Percentiles rank a stretch among this genome's conserved stretches.
Evolutionary conservation across 139 green algal species (phyloP).

Genomic region (Coelastrella sp.): DNA sequence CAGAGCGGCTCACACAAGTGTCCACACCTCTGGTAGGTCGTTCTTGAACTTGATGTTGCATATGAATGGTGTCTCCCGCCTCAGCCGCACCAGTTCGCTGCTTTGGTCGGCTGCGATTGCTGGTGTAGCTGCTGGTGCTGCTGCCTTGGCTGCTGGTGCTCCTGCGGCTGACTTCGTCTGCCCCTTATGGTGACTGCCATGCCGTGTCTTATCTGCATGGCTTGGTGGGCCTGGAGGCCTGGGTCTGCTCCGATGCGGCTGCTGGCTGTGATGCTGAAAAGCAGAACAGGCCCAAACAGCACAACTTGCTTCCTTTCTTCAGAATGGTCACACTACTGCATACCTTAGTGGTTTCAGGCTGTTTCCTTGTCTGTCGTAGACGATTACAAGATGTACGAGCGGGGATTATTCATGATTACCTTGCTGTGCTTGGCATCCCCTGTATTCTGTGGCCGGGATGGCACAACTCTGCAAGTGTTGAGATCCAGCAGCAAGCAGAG

Average conservation of each 20-base stretch:
- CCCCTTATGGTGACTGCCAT: not conserved
- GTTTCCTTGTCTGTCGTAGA: too few relatives aligned
- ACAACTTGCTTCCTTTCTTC: too few relatives aligned
- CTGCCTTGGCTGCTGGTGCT: constrained; percentile 22
- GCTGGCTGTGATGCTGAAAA: not conserved
- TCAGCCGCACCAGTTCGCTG: constrained; percentile 44
- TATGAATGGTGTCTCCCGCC: constrained; percentile 66
- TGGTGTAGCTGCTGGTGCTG: not conserved
- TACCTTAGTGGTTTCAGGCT: too few relatives aligned
- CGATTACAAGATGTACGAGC: too few relatives aligned
- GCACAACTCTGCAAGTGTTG: too few relatives aligned
- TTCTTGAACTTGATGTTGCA: constrained; percentile 74
- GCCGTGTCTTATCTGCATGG: not conserved
- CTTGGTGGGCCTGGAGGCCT: not conserved
- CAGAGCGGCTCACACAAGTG: too few relatives aligned
- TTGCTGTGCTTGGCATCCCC: too few relatives aligned
- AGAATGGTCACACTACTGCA: too few relatives aligned
- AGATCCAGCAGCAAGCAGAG: too few relatives aligned
- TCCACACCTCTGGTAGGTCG: constrained; percentile 72
- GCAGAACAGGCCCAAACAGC: too few relatives aligned
- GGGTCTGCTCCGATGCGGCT: not conserved
- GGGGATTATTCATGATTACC: too few relatives aligned
- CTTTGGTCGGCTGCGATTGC: constrained; percentile 18
- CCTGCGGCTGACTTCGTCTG: not conserved
- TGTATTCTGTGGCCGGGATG: too few relatives aligned